Conservation (phyloP, 768 basidiomycete species). For the Hydnum rufescens region DNA sequence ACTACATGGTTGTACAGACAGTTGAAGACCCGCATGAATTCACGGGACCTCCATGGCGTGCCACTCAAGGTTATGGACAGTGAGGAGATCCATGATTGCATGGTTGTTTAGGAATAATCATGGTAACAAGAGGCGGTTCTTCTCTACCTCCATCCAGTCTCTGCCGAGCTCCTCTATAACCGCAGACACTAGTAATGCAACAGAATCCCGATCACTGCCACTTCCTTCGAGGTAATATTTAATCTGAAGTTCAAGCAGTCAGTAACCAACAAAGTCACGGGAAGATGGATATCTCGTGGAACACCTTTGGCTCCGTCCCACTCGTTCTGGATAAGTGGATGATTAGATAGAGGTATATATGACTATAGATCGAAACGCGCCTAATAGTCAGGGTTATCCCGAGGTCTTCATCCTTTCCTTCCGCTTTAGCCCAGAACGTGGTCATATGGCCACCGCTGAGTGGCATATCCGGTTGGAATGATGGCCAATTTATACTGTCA, state of each 20-base stretch:
- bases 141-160: constrained; percentile 48
- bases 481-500: constrained; percentile 54
- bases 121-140: constrained; percentile 21
- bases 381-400: constrained; percentile 46
- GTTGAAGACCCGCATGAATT: too few relatives aligned
- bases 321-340: constrained; percentile 39
- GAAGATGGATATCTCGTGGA: neutral
- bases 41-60: too few relatives aligned
- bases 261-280: neutral
- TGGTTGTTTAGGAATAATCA: constrained; percentile 3
- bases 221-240: constrained; percentile 79
- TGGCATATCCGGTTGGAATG: constrained; percentile 38
- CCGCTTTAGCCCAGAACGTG: constrained; percentile 39
- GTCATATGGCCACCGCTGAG: constrained; percentile 75
- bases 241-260: constrained; percentile 25
- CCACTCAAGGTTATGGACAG: too few relatives aligned
- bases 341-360: neutral
- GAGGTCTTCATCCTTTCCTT: constrained; percentile 20
- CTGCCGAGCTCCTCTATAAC: constrained; percentile 42
- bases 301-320: constrained; percentile 78
- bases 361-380: constrained; percentile 19
- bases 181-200: constrained; percentile 29
- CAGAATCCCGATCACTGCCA: constrained; percentile 30
- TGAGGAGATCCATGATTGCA: too few relatives aligned
- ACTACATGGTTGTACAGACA: too few relatives aligned